Conservation (phyloP, 2,329 filamentous ascomycete species). For the Beauveria varroae region DNA sequence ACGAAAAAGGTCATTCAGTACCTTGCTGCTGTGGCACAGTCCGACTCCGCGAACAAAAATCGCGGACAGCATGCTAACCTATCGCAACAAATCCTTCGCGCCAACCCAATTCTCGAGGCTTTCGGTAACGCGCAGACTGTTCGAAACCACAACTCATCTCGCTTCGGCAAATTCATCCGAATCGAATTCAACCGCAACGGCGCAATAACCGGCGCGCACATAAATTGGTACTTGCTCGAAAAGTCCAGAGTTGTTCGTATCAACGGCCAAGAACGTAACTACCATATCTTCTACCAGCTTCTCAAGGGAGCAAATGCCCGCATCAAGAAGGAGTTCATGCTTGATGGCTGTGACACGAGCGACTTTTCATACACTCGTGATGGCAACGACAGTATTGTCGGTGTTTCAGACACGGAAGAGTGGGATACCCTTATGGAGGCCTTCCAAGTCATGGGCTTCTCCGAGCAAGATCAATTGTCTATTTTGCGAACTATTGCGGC, state of each 20-base stretch:
- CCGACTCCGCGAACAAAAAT: constrained; percentile 62
- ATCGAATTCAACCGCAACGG: constrained; percentile 88
- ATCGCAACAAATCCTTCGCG: constrained; percentile 90
- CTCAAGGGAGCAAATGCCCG: constrained; percentile 70
- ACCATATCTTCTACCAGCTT: constrained; percentile 96
- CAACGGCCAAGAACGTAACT: constrained; percentile 84
- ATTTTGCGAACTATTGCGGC: constrained; percentile 85
- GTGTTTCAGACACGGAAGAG: constrained; percentile 83
- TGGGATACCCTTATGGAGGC: constrained; percentile 89
- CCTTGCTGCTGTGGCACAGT: constrained; percentile 83
- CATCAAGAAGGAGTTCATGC: constrained; percentile 68
- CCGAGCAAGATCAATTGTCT: constrained; percentile 70
- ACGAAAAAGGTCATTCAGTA: constrained; percentile 99
- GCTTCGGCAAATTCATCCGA: constrained; percentile 97
- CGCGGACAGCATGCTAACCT: constrained; percentile 67
- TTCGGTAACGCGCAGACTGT: constrained; percentile 98
- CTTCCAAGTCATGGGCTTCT: constrained; percentile 90
- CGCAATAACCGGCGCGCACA: constrained; percentile 90
- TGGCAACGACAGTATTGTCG: constrained; percentile 84
- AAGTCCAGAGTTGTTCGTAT: constrained; percentile 95
- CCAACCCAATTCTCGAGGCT: constrained; percentile 94
- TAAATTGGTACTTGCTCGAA: constrained; percentile 96
- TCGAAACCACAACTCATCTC: constrained; percentile 95
- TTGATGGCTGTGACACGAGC: constrained; percentile 67
- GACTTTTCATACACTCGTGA: constrained; percentile 89